A percentile compares a stretch with the other conserved stretches of the same genome.
Evolutionary conservation across 805 yeast genomes (phyloP).

Genomic region (Zygosaccharomyces gambellarensis): DNA sequence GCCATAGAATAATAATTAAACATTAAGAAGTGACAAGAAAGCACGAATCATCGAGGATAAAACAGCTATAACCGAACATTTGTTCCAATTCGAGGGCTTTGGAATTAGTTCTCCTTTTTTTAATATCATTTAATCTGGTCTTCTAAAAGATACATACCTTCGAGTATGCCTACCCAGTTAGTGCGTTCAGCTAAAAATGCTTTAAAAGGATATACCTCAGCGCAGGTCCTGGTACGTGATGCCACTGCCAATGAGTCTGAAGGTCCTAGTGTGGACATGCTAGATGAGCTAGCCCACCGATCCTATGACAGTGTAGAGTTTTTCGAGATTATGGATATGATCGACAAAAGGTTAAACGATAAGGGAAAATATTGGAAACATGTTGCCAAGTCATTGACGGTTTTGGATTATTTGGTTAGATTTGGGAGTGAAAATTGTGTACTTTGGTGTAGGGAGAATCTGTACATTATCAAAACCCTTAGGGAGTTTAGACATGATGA

Average conservation of each 20-base stretch:
- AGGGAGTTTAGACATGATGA: constrained; percentile 84
- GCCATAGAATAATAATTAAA: neutral
- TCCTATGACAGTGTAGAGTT: constrained; percentile 71
- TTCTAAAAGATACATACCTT: neutral
- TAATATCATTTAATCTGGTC: neutral
- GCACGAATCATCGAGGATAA: neutral
- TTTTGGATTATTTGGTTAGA: constrained; percentile 78
- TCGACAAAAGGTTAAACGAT: constrained; percentile 85
- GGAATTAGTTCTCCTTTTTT: neutral
- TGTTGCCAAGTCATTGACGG: constrained; percentile 81
- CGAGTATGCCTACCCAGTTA: constrained; percentile 63
- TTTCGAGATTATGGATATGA: constrained; percentile 87
- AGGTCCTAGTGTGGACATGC: constrained; percentile 74
- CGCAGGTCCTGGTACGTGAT: constrained; percentile 83
- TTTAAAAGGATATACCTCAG: constrained; percentile 75
- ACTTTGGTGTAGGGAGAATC: constrained; percentile 83
- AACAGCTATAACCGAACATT: neutral
- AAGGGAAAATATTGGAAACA: constrained; percentile 97
- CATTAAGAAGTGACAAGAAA: neutral
- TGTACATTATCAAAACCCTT: constrained; percentile 82
- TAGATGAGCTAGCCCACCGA: constrained; percentile 76
- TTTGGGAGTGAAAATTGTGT: constrained; percentile 85
- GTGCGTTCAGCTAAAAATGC: constrained; percentile 77
- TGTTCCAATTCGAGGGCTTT: neutral
- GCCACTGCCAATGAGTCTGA: constrained; percentile 84